A percentile compares a stretch with the other conserved stretches of the same genome.
phyloP scores from a whole-genome alignment of 305 asterid genomes.

The Ajuga reptans region DNA sequence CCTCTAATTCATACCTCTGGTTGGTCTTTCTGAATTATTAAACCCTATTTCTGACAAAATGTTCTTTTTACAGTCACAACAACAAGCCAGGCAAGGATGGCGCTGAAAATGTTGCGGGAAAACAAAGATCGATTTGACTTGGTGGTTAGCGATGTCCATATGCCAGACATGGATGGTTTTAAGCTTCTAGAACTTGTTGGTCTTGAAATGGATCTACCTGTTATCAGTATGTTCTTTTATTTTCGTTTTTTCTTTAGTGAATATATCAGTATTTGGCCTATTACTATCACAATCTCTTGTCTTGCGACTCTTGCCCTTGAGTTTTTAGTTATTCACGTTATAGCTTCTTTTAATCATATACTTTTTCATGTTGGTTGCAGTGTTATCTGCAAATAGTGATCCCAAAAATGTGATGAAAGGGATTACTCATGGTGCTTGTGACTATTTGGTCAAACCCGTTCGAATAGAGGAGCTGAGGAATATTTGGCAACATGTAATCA shows the following conservation, averaged over 20 bases:
- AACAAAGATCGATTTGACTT: conserved; percentile 52
- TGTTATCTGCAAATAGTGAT: conserved; percentile 69
- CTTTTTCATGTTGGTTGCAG: conserved; percentile 25
- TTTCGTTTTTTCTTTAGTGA: not conserved
- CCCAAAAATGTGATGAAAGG: conserved; percentile 58
- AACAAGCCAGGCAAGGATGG: conserved; percentile 46
- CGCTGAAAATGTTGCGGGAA: conserved; percentile 53
- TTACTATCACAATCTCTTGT: not conserved
- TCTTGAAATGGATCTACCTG: conserved; percentile 74
- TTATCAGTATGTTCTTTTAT: conserved; percentile 44
- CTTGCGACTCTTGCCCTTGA: not conserved
- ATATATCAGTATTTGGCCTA: not conserved
- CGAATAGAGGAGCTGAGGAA: conserved; percentile 69
- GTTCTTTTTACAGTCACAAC: conserved; percentile 38
- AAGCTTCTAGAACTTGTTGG: conserved; percentile 69
- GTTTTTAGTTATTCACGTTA: not conserved
- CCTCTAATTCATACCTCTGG: not conserved
- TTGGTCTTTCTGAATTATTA: not conserved
- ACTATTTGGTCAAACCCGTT: conserved; percentile 78
- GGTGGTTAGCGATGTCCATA: conserved; percentile 65
- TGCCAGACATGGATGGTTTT: conserved; percentile 82
- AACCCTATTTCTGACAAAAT: not conserved
- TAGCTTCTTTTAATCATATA: not conserved
- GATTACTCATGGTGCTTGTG: conserved; percentile 73
- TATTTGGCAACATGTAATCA: conserved; percentile 77